Evolutionary conservation across 345 rosid species (phyloP).

Genomic region (Brassica nigra): DNA sequence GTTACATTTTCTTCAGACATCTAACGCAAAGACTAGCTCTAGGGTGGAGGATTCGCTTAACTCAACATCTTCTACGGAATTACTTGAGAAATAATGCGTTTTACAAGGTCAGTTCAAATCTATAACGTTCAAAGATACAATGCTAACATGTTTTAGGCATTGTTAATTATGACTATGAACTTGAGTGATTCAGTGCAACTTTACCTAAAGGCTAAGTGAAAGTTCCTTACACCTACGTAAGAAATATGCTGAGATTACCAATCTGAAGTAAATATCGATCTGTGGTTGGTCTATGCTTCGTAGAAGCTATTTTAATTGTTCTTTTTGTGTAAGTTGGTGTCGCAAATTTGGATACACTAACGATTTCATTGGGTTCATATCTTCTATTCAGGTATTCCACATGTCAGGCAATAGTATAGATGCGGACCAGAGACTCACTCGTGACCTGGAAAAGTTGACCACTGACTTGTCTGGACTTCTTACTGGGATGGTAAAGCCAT

Average conservation of each 20-base stretch:
- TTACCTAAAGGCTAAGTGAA: constrained; percentile 4
- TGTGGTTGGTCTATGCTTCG: constrained; percentile 13
- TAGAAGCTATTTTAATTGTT: constrained; percentile 6
- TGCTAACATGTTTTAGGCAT: constrained; percentile 7
- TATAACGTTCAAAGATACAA: background rate
- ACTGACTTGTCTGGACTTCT: constrained; percentile 83
- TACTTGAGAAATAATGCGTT: constrained; percentile 92
- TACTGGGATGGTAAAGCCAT: constrained; percentile 99
- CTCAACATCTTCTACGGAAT: constrained; percentile 81
- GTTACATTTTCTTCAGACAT: constrained; percentile 54
- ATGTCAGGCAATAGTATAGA: constrained; percentile 85
- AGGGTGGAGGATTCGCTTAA: constrained; percentile 94
- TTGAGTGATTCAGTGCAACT: background rate
- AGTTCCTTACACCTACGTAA: background rate
- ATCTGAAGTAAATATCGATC: background rate
- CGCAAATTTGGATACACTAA: constrained; percentile 3
- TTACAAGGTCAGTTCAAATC: constrained; percentile 71
- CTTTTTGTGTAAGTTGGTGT: constrained; percentile 16
- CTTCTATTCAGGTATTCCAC: constrained; percentile 67
- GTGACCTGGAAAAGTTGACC: constrained; percentile 89
- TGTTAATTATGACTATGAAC: constrained; percentile 14
- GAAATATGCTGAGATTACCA: constrained; percentile 13
- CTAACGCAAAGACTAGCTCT: constrained; percentile 83
- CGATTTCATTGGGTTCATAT: constrained; percentile 20
- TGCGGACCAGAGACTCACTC: constrained; percentile 96